Evolutionary conservation across 2,329 filamentous ascomycete species (phyloP), one percentile per base, ranked within the genome.

Genomic region (Tolypocladium paradoxum): DNA sequence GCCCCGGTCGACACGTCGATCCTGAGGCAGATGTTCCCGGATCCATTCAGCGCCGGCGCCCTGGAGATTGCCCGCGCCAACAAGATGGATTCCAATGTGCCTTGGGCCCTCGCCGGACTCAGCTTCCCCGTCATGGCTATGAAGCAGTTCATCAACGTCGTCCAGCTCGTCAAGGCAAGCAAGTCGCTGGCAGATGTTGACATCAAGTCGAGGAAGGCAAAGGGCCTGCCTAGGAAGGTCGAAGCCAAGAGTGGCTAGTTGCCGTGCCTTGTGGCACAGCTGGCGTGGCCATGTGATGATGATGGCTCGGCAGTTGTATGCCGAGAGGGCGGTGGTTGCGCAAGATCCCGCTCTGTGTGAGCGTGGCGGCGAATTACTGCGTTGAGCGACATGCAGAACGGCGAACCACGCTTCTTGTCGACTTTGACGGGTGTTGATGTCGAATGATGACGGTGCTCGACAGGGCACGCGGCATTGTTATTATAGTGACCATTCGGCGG

Each of bases 151-250:
- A 89, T 97, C 77, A 99, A 99, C 64, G 78, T 96, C 50, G 80
- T 97, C 48, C 93, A 99, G 76, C 79, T 99, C 62, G 82, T 95
- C 65, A 95, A 96, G 71, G 93, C 93, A 7, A 91, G 90, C 71
- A 84, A 83, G 65, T 95, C 89, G 85, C 77, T 99, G 38, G 93
- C 90, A 0, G 91, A 97, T 71, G 90, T 90, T n/a, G 93, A 99
- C 63, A 70, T 87, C 36, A 77, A 81, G 62, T 75, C 78, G 56
- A 80, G 90, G 62, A 79, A 60, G 53, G 69, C 66, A 37, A 65
- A 69, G 60, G 82, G 81, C 4, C 65, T 84, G 31, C 76, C 79
- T 27, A 76, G 75, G 60, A 74, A 72, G 66, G 68, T 68, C 48
- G 66, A 66, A 58, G 56, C 60, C 43, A 68, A 68, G 62, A 56